Base-by-base conservation (phyloP, 2,329 filamentous ascomycete genomes). In the Thielaviopsis punctulata region DNA sequence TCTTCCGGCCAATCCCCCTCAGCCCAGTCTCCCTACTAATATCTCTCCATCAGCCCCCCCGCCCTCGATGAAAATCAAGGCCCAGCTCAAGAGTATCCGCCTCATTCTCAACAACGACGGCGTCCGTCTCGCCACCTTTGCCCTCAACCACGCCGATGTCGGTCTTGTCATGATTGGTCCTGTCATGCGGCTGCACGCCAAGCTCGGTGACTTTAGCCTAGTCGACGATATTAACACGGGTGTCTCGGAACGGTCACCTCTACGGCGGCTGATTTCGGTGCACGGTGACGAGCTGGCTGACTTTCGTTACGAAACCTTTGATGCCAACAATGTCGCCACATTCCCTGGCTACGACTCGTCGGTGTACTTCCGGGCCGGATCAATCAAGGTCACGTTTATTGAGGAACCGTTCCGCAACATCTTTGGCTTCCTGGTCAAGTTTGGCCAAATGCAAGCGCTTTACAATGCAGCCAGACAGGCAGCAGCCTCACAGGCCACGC, bases 401-500 rank as follows among this genome's bases (percentile, higher is more conserved):
- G 90, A 95, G 56, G 93, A 98, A 64, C 92, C 92, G 0, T 95
- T 96, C 71, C 80, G 92, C 50, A 96, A 96, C 68, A 96, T 99
- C 57, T 86, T 98, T 66, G 86, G 93, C 59, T 99, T 98, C 65
- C 73, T 94, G 44, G 88, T 99, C 64, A 98, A 98, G 61, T 99
- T 99, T 64, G 92, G 93, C 56, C 95, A 94, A 67, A 99, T 99
- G 92, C 92, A 98, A 66, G 90, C 92, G 21, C 84, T 98, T 51
- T 98, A 95, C 71, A 98, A 99, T 62, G 90, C 92, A 43, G 92
- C 93, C 12, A 80, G 93, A 30, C 87, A 95, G 66, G 93, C 90
- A 39, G 92, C 93, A 2, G 86, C 92, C 39, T 90, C 86, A 56
- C 89, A 95, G 64, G 93, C 92, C 9, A 94, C 79, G 54, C 89